Evolutionary conservation across 2,329 filamentous ascomycete species (phyloP), one percentile per base, ranked within the genome.

Genomic region (Juglanconis oblonga): DNA sequence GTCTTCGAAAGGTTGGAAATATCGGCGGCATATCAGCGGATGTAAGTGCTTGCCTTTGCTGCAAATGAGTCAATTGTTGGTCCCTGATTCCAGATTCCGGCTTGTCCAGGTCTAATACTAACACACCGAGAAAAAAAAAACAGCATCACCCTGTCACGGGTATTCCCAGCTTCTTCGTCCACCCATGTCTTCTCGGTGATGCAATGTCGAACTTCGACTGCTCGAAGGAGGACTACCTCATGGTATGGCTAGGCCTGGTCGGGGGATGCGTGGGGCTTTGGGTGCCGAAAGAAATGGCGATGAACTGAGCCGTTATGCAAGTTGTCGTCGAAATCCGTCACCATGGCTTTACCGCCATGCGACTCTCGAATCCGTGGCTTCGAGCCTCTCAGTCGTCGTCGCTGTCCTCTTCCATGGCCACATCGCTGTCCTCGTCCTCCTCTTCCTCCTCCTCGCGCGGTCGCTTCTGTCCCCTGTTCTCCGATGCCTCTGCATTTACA

Each of bases 201-300:
- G 90, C 90, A 55, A 90, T 98, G 83, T 79, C 80, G 66, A 79
- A 77, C 55, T 87, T 92, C 68, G 76, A 83, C 67, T 87, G 84
- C 67, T 73, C 80, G 70, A 78, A 80, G 71, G 74, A 87, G 68
- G 81, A 87, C 67, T 98, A 98, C 77, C 80, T 98, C 69, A 84
- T 92, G 76, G 77, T 92, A 58, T 98, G 94, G 93, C 81, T 97
- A 64, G 93, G 93, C n/a, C 77, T 96, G 60, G 85, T 96, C 49
- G 94, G 93, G 61, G 85, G 85, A 55, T 88, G 86, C 66, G 89
- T 97, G 45, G 90, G 91, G 59, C 79, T 98, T 65, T 87, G 86
- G 81, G 79, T 96, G 64, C 91, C 91, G 59, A 83, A 84, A 69
- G 85, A 88, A 70, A 83, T 94, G 83, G 83, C 80, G 54, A 67